These are phyloP conservation scores for Quercus engelmannii DNA, from an alignment of 306 rosid species.

Conservation along the genomic window DNA sequence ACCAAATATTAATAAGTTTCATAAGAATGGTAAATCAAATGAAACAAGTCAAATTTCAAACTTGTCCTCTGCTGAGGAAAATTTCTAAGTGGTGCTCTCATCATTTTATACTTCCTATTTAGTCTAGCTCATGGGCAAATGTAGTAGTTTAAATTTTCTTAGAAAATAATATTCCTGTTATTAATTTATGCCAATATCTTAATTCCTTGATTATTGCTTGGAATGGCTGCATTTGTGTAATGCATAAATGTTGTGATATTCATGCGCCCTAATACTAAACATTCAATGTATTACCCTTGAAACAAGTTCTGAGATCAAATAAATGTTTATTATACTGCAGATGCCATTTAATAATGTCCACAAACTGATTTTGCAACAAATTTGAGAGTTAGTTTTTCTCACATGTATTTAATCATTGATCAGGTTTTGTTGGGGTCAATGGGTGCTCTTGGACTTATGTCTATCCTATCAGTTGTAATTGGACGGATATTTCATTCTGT, in stretches of 20 bases:
- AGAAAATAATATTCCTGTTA: neutral
- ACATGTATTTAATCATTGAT: conserved; percentile 24
- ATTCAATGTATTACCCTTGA: neutral
- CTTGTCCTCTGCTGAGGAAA: neutral
- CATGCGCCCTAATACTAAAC: neutral
- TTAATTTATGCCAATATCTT: neutral
- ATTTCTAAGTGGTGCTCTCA: neutral
- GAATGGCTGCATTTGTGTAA: neutral
- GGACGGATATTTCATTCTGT: conserved; percentile 87
- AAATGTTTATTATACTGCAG: neutral
- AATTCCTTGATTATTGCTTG: neutral
- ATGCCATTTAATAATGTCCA: neutral
- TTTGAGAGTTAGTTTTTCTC: conserved; percentile 22
- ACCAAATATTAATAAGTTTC: neutral
- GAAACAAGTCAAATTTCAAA: neutral
- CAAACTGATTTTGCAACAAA: neutral
- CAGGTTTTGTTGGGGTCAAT: conserved; percentile 92
- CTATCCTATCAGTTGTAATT: conserved; percentile 78
- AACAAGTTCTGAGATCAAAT: neutral
- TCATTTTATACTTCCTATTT: neutral
- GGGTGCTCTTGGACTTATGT: conserved; percentile 90
- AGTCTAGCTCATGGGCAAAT: neutral
- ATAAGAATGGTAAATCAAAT: neutral
- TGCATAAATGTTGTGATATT: neutral
- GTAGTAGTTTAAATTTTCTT: neutral